phyloP scores from a whole-genome alignment of 2,329 filamentous ascomycete genomes.

The Diaporthe humulicola region DNA sequence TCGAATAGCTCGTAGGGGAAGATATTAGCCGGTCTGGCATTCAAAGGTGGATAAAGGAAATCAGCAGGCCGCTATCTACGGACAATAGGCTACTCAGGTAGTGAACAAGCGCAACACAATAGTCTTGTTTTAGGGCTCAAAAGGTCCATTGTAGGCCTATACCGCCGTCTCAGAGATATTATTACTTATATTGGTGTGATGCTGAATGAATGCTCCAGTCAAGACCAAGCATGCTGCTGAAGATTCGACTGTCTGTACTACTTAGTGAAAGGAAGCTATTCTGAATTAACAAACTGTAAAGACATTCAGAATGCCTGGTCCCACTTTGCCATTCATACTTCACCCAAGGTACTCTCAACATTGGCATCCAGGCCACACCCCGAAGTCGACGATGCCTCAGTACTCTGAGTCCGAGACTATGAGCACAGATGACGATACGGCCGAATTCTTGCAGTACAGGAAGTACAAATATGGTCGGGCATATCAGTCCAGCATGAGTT shows the following conservation, averaged over 20 bases:
- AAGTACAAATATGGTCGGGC: not conserved
- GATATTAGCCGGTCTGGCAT: not conserved
- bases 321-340: not conserved
- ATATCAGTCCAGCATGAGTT: not conserved
- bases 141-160: no score
- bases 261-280: not conserved
- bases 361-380: not conserved
- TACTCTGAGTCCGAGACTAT: not conserved
- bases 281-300: not conserved
- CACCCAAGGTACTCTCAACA: not conserved
- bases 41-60: not conserved
- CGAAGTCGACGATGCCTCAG: not conserved
- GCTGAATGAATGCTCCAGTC: not conserved
- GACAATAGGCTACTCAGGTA: not conserved
- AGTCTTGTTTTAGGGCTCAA: not conserved
- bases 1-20: not conserved
- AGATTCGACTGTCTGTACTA: not conserved
- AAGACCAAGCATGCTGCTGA: not conserved
- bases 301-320: not conserved
- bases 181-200: not conserved
- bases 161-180: not conserved
- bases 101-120: not conserved
- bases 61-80: not conserved
- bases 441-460: not conserved
- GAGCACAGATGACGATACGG: not conserved